Percentiles rank a stretch among this genome's conserved stretches.
Conservation (phyloP, 148 eudicot species). For the Chenopodium berlandieri region DNA sequence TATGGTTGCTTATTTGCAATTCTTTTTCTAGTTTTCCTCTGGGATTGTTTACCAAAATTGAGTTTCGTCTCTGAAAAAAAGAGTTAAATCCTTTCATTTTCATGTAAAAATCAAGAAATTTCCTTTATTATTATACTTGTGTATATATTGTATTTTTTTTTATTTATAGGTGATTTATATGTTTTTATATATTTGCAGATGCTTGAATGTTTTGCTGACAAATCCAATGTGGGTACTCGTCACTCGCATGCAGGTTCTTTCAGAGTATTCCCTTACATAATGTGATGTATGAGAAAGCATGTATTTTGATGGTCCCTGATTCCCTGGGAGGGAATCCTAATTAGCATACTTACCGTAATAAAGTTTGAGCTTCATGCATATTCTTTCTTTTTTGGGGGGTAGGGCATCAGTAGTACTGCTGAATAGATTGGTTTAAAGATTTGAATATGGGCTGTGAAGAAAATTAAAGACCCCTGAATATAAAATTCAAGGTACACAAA, state of each 20-base stretch:
- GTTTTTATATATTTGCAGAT: slow-evolving; percentile 46
- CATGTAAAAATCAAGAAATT: neutral
- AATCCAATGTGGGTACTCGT: slow-evolving; percentile 97
- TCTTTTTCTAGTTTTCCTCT: slow-evolving; percentile 4
- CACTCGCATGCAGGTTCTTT: slow-evolving; percentile 91
- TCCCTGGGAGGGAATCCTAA: neutral
- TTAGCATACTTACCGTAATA: neutral
- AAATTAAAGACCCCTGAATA: neutral
- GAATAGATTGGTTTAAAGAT: neutral
- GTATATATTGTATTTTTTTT: neutral
- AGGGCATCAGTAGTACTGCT: neutral
- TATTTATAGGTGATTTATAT: neutral
- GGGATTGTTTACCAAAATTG: neutral
- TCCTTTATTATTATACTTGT: neutral
- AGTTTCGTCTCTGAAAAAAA: neutral
- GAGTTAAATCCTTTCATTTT: neutral
- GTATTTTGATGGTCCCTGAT: neutral
- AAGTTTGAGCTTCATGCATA: neutral
- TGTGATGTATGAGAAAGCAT: neutral
- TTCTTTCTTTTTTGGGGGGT: neutral
- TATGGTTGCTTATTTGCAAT: neutral
- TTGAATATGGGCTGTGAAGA: neutral
- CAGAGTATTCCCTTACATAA: slow-evolving; percentile 4
- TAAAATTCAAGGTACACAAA: neutral
- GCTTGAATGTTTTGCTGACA: slow-evolving; percentile 82